Base-by-base conservation (phyloP, 495 filamentous ascomycete genomes). In the Aspergillus bridgeri region DNA sequence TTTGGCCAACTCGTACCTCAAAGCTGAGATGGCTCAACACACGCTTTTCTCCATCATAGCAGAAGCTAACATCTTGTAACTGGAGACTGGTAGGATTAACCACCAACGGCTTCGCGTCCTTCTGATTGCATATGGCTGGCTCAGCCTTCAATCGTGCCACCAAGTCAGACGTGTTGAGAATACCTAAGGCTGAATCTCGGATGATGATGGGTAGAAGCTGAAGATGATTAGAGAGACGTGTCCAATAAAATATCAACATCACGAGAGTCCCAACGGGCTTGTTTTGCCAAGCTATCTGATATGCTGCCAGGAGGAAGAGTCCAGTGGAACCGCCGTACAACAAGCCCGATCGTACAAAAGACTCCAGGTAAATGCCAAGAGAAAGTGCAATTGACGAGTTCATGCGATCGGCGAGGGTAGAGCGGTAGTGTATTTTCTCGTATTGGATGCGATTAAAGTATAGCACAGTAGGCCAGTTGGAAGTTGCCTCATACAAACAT, bases 1-100 rank as follows among this genome's bases (percentile, higher is more conserved):
- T 90, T 54, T 80, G 77, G 17, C 89, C 89, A 2, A 81, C 69
- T 6, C 72, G 70, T 47, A 79, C 83, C 44, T 54, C 42, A 56
- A 60, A 58, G 19, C 45, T 61, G 38, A 64, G 43, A 2, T 50
- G 33, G 9, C 13, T 15, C 33, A 38, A 38, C 33, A 38, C 33
- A 38, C 33, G 11, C 5, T 38, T 38, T 38, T 38, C 33, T 38
- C 9, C 33, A 38, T 38, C 1, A 11, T 38, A 38, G 33, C 7
- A 15, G 33, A 38, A 38, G 33, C 33, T 38, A 4, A 38, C 33
- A 38, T 38, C 33, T 38, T 15, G 33, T 15, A 38, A 38, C 33
- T 38, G 3, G 11, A 38, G 6, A 15, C 17, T 38, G 3, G 2
- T 13, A 2, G 9, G 33, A 11, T 38, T 15, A 9, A 8, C 33